Evolutionary conservation across 2,329 filamentous ascomycete species (phyloP).

Genomic region (Curvularia sp.): DNA sequence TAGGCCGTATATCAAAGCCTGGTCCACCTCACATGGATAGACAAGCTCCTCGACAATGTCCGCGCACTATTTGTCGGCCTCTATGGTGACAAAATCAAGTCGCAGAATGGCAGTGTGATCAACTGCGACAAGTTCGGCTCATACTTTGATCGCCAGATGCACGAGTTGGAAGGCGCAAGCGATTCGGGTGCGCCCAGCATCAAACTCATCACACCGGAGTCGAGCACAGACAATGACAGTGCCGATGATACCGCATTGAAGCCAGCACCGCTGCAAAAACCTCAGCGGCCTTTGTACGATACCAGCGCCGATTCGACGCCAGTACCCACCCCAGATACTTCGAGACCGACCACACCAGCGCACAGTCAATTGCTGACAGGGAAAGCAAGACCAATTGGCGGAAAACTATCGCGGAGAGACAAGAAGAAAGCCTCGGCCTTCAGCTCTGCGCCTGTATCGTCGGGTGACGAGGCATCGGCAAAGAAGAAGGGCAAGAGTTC

Average conservation of each 20-base stretch:
- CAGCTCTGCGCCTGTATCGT: slow-evolving; percentile 71
- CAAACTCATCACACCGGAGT: slow-evolving; percentile 58
- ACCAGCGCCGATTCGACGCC: slow-evolving; percentile 74
- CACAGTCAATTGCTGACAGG: slow-evolving; percentile 72
- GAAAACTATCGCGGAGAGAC: slow-evolving; percentile 80
- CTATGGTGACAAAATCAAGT: slow-evolving; percentile 86
- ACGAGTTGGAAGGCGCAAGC: slow-evolving; percentile 73
- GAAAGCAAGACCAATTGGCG: slow-evolving; percentile 72
- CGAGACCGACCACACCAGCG: slow-evolving; percentile 78
- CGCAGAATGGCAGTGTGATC: slow-evolving; percentile 77
- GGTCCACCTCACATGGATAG: slow-evolving; percentile 94
- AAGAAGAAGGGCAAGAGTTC: slow-evolving; percentile 66
- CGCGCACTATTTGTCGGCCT: slow-evolving; percentile 89
- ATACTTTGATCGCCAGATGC: slow-evolving; percentile 93
- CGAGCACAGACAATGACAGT: slow-evolving; percentile 58
- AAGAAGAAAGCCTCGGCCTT: slow-evolving; percentile 68
- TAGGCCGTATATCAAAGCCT: slow-evolving; percentile 97
- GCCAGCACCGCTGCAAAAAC: slow-evolving; percentile 60
- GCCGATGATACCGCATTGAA: slow-evolving; percentile 61
- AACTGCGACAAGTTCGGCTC: slow-evolving; percentile 81
- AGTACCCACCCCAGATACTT: slow-evolving; percentile 73
- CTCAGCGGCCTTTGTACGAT: slow-evolving; percentile 46
- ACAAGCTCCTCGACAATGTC: slow-evolving; percentile 94
- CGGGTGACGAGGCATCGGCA: slow-evolving; percentile 77
- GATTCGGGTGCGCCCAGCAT: slow-evolving; percentile 45